These are phyloP conservation scores for Leccinellum rugosiceps DNA, from an alignment of 768 basidiomycete species.

Conservation along the genomic window DNA sequence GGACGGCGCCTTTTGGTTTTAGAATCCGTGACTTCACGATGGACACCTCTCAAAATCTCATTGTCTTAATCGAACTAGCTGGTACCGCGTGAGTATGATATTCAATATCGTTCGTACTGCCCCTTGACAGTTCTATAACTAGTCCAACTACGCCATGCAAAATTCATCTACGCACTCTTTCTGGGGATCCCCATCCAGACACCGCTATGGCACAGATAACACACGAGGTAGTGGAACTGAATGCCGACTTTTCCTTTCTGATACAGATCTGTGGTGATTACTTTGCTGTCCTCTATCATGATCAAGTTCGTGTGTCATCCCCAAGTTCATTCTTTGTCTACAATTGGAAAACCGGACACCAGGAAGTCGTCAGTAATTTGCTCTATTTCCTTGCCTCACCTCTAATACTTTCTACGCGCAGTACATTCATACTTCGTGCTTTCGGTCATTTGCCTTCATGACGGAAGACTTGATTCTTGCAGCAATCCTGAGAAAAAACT, in stretches of 20 bases:
- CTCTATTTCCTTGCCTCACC: neutral
- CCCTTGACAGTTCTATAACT: neutral
- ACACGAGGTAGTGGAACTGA: constrained; percentile 2
- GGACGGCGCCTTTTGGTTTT: constrained; percentile 28
- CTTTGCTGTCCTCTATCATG: constrained; percentile 29
- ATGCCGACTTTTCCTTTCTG: constrained; percentile 15
- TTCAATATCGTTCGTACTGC: neutral
- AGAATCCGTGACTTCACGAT: constrained; percentile 35
- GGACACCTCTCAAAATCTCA: constrained; percentile 35
- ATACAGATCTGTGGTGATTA: constrained; percentile 33
- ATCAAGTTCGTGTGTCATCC: constrained; percentile 3
- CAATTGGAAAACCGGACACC: constrained; percentile 33
- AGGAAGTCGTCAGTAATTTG: constrained; percentile 26
- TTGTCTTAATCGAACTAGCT: constrained; percentile 28
- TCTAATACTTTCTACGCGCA: constrained; percentile 10
- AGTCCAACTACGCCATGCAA: constrained; percentile 21
- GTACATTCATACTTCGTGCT: constrained; percentile 17
- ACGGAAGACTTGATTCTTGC: constrained; percentile 29
- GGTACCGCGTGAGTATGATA: constrained; percentile 18
- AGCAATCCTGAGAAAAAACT: constrained; percentile 8
- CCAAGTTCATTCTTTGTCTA: constrained; percentile 27
- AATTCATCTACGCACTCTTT: constrained; percentile 30
- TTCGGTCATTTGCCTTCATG: constrained; percentile 35
- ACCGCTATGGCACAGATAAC: constrained; percentile 14
- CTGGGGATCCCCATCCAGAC: constrained; percentile 29